These are phyloP conservation scores for Bocquillonia castaneifolia DNA, from an alignment of 441 rosid species.

Conservation along the genomic window DNA sequence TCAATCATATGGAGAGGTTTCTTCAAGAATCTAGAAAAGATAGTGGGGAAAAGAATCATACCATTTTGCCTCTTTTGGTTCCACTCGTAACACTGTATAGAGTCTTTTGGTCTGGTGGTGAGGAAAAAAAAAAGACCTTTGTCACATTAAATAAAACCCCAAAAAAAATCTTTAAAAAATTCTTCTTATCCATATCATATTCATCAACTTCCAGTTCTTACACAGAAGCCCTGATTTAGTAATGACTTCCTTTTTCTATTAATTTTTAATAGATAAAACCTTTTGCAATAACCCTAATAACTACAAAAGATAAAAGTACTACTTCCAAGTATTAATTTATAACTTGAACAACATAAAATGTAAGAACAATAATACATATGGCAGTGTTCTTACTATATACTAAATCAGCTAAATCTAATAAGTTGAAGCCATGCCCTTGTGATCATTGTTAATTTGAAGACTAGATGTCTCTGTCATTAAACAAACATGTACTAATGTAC, in stretches of 20 bases:
- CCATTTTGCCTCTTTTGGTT: slow-evolving; percentile 16
- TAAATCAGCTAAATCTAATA: too few relatives aligned
- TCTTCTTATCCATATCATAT: slow-evolving; percentile 16
- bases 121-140: neutral
- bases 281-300: too few relatives aligned
- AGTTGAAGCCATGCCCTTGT: too few relatives aligned
- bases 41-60: slow-evolving; percentile 14
- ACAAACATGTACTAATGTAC: too few relatives aligned
- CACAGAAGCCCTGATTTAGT: slow-evolving; percentile 20
- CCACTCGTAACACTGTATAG: neutral
- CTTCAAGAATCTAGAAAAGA: slow-evolving; percentile 17
- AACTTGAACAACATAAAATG: too few relatives aligned
- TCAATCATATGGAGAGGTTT: neutral
- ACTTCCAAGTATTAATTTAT: too few relatives aligned
- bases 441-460: too few relatives aligned
- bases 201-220: neutral
- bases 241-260: slow-evolving; percentile 8
- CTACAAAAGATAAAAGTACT: too few relatives aligned
- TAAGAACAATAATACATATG: too few relatives aligned
- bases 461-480: too few relatives aligned
- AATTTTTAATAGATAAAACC: neutral
- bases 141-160: neutral
- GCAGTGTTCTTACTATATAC: too few relatives aligned
- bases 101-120: slow-evolving; percentile 8
- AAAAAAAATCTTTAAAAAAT: too few relatives aligned